phyloP scores from a whole-genome alignment of 2,329 filamentous ascomycete species.

The Mollisia scopiformis region DNA sequence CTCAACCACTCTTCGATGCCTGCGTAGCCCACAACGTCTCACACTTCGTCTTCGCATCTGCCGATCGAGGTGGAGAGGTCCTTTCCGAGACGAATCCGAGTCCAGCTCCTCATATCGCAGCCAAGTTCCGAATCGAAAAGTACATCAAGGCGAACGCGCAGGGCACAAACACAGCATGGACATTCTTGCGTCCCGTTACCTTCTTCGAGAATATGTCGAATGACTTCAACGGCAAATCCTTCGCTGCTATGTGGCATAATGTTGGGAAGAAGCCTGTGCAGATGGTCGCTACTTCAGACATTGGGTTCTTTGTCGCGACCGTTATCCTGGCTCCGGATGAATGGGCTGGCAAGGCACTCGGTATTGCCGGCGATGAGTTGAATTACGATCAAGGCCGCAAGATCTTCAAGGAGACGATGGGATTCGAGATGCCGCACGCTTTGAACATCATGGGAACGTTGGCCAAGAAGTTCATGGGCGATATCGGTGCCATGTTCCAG shows the following conservation, averaged over 20 bases:
- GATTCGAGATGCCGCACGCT: conserved; percentile 34
- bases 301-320: conserved; percentile 49
- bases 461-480: conserved; percentile 29
- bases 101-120: conserved; percentile 62
- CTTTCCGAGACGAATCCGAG: conserved; percentile 56
- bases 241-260: conserved; percentile 31
- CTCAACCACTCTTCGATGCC: conserved; percentile 60
- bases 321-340: conserved; percentile 43
- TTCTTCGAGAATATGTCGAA: conserved; percentile 54
- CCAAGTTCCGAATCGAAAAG: conserved; percentile 64
- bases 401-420: conserved; percentile 37
- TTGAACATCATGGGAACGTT: conserved; percentile 30
- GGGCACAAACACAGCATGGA: conserved; percentile 52
- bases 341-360: conserved; percentile 43
- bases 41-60: conserved; percentile 66
- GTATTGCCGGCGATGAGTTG: conserved; percentile 50
- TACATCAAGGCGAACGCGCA: conserved; percentile 49
- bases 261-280: conserved; percentile 40
- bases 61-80: conserved; percentile 61
- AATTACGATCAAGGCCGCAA: conserved; percentile 38
- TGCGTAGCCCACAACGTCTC: conserved; percentile 56
- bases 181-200: conserved; percentile 57
- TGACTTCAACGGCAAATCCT: conserved; percentile 29
- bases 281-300: conserved; percentile 46
- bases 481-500: conserved; percentile 36